Evolutionary conservation across 192 early-diverging fungal species (phyloP).

Genomic region (Coemansia sp.): DNA sequence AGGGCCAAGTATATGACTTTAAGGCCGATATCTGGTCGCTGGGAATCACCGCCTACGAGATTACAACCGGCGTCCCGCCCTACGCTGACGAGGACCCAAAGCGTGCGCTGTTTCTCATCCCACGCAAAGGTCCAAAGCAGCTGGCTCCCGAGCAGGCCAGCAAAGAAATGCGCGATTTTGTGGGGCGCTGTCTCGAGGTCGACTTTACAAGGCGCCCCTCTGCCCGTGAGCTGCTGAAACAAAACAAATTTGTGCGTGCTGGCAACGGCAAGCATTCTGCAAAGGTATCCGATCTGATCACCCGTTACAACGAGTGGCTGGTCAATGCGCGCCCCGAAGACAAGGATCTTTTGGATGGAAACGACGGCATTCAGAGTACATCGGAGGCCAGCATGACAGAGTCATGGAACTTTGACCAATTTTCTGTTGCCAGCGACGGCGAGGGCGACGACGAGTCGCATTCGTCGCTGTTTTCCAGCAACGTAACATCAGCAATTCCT

Average conservation of each 20-base stretch:
- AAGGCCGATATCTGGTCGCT: conserved; percentile 99
- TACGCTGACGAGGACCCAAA: conserved; percentile 88
- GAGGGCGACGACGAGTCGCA: conserved; percentile 48
- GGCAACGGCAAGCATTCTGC: conserved; percentile 52
- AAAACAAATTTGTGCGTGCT: conserved; percentile 51
- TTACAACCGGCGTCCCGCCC: conserved; percentile 93
- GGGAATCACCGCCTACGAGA: conserved; percentile 96
- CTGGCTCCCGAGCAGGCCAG: conserved; percentile 78
- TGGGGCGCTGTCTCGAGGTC: conserved; percentile 78
- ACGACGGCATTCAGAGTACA: conserved; percentile 51
- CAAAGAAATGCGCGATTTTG: conserved; percentile 82
- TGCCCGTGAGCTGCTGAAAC: conserved; percentile 83
- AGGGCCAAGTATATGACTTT: conserved; percentile 84
- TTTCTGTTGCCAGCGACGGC: conserved; percentile 48
- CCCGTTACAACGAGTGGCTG: conserved; percentile 44
- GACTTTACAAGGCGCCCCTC: conserved; percentile 84
- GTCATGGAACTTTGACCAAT: conserved; percentile 57
- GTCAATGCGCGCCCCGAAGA: conserved; percentile 37
- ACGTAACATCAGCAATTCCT: conserved; percentile 18
- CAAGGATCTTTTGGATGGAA: conserved; percentile 30
- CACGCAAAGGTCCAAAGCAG: conserved; percentile 74
- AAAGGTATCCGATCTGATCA: conserved; percentile 46
- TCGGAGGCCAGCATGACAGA: conserved; percentile 49
- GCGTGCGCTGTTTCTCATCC: conserved; percentile 85
- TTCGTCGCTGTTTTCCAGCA: conserved; percentile 49